Conservation (phyloP, 164 flowering plant species). For the Umbellularia californica region DNA sequence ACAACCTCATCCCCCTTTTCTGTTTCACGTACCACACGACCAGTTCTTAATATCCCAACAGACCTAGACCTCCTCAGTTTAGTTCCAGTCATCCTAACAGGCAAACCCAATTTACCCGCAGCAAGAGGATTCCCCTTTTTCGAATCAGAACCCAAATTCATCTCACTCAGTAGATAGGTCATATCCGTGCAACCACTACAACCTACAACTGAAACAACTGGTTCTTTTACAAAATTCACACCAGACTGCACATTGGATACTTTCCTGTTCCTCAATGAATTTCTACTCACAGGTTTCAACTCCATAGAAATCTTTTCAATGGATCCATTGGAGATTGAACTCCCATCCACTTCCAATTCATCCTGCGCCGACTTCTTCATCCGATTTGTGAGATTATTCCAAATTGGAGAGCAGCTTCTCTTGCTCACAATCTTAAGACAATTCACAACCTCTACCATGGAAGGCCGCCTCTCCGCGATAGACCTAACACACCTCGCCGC, state of each 20-base stretch:
- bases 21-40: not conserved
- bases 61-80: not conserved
- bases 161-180: not conserved
- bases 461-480: conserved; percentile 71
- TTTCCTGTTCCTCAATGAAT: not conserved
- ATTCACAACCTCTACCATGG: conserved; percentile 68
- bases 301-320: not conserved
- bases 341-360: too few species aligned
- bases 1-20: not conserved
- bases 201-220: not conserved
- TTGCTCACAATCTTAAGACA: conserved; percentile 54
- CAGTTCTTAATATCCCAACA: not conserved
- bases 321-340: not conserved
- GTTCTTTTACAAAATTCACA: not conserved
- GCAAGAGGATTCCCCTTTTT: not conserved
- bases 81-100: conserved; percentile 2
- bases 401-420: conserved; percentile 47
- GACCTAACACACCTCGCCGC: conserved; percentile 84
- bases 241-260: not conserved
- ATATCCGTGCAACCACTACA: not conserved
- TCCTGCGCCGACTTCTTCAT: not conserved
- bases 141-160: not conserved
- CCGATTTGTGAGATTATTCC: conserved; percentile 40
- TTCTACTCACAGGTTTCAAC: not conserved
- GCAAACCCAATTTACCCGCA: not conserved